phyloP scores from a whole-genome alignment of 2,329 filamentous ascomycete genomes.

The Alternaria viburni region DNA sequence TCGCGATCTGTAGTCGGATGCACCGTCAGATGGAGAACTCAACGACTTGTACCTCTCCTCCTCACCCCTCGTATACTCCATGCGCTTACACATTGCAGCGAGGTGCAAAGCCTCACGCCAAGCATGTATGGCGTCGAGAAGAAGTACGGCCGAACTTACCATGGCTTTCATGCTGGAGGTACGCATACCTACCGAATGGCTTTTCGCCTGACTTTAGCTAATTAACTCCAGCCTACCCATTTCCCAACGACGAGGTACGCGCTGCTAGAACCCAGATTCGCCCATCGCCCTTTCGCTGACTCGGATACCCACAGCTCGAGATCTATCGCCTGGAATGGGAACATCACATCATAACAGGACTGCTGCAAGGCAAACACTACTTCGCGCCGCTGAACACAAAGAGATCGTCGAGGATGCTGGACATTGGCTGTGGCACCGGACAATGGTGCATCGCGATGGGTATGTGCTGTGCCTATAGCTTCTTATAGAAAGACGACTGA shows the following conservation, averaged over 20 bases:
- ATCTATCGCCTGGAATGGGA: slow-evolving; percentile 49
- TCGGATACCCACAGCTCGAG: slow-evolving; percentile 36
- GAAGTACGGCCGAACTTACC: slow-evolving; percentile 51
- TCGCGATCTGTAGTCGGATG: slow-evolving; percentile 36
- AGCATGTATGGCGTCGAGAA: slow-evolving; percentile 49
- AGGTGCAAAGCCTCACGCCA: slow-evolving; percentile 48
- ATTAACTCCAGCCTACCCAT: slow-evolving; percentile 45
- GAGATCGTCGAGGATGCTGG: slow-evolving; percentile 45
- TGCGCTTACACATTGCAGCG: slow-evolving; percentile 35
- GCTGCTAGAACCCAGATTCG: not conserved
- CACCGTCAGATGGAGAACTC: slow-evolving; percentile 34
- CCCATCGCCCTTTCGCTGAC: slow-evolving; percentile 19
- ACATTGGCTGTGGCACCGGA: slow-evolving; percentile 53
- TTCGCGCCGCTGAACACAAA: slow-evolving; percentile 45
- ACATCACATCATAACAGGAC: slow-evolving; percentile 46
- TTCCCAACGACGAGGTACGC: slow-evolving; percentile 48
- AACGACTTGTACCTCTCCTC: slow-evolving; percentile 39
- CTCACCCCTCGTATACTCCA: not conserved
- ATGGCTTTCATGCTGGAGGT: slow-evolving; percentile 50
- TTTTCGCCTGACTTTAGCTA: slow-evolving; percentile 17
- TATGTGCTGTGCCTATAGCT: slow-evolving; percentile 24
- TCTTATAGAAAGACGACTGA: slow-evolving; percentile 21
- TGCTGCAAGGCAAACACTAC: slow-evolving; percentile 43
- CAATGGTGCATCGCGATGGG: slow-evolving; percentile 53
- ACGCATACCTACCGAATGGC: slow-evolving; percentile 12